A percentile compares a stretch with the other conserved stretches of the same genome.
Evolutionary conservation across 176 grass and related monocot species (phyloP).

Genomic region (Calamus simplicifolius): DNA sequence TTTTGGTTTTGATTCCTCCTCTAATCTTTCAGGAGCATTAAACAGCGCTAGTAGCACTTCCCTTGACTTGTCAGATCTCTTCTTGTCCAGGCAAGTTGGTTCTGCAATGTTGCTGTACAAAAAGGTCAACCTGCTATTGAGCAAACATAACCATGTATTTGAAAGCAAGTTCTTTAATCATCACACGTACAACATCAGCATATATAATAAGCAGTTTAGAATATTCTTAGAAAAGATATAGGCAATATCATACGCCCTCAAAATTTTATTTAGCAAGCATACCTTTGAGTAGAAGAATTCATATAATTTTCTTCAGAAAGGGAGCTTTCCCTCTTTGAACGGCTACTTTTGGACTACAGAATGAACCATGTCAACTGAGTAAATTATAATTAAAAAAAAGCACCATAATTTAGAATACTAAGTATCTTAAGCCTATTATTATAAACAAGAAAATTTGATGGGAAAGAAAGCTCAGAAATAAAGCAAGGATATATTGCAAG

Average conservation of each 20-base stretch:
- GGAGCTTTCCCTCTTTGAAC: slow-evolving; percentile 13
- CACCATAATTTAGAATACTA: not conserved
- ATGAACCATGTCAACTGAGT: not conserved
- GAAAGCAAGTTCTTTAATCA: not conserved
- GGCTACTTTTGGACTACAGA: not conserved
- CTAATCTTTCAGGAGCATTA: slow-evolving; percentile 55
- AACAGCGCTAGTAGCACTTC: slow-evolving; percentile 75
- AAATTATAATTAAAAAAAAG: not conserved
- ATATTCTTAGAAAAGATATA: no score
- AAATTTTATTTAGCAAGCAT: not conserved
- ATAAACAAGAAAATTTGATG: no score
- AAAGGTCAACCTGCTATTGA: slow-evolving; percentile 1
- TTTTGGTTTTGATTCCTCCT: slow-evolving; percentile 44
- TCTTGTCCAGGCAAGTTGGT: slow-evolving; percentile 14
- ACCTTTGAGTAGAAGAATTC: slow-evolving; percentile 32
- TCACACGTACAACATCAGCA: no score
- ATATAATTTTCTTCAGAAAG: slow-evolving; percentile 15
- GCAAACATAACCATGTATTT: not conserved
- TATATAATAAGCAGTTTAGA: no score
- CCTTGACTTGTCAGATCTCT: slow-evolving; percentile 29
- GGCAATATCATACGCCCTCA: no score
- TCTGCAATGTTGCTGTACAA: slow-evolving; percentile 19
- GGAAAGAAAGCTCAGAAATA: no score
- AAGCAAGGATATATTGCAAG: no score
- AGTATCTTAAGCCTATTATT: no score